Percentiles rank a stretch among this genome's conserved stretches.
Evolutionary conservation across 2,329 filamentous ascomycete genomes (phyloP).

Genomic region (Botryosphaeria agaves): DNA sequence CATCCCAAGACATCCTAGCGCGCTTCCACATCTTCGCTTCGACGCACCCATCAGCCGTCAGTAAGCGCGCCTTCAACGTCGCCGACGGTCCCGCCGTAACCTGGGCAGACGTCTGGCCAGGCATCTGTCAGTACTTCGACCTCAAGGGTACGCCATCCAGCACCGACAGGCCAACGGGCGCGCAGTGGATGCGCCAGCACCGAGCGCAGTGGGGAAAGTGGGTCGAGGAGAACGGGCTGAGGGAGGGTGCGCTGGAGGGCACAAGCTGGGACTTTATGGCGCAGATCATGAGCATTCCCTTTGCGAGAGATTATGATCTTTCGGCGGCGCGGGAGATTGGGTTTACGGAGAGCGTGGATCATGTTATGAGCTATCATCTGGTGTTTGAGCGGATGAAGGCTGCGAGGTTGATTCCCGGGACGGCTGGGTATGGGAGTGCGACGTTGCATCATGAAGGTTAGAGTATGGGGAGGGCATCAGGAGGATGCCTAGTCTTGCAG

Average conservation of each 20-base stretch:
- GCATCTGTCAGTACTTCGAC: conserved; percentile 13
- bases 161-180: background rate
- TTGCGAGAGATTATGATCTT: conserved; percentile 2
- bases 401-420: conserved; percentile 7
- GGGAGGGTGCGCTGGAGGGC: background rate
- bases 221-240: background rate
- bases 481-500: too few relatives aligned
- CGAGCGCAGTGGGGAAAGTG: background rate
- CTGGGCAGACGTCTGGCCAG: conserved; percentile 12
- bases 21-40: conserved; percentile 10
- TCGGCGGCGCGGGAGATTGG: conserved; percentile 6
- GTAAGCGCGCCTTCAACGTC: conserved; percentile 13
- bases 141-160: conserved; percentile 8
- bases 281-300: background rate
- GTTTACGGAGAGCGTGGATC: conserved; percentile 8
- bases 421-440: too few relatives aligned
- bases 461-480: too few relatives aligned
- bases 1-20: conserved; percentile 14
- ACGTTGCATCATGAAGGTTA: too few relatives aligned
- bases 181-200: background rate
- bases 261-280: conserved; percentile 2
- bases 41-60: conserved; percentile 6
- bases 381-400: conserved; percentile 12
- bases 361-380: conserved; percentile 7
- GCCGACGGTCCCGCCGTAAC: conserved; percentile 10